Evolutionary conservation across 768 basidiomycete genomes (phyloP).

Genomic region (Tricholoma sp.): DNA sequence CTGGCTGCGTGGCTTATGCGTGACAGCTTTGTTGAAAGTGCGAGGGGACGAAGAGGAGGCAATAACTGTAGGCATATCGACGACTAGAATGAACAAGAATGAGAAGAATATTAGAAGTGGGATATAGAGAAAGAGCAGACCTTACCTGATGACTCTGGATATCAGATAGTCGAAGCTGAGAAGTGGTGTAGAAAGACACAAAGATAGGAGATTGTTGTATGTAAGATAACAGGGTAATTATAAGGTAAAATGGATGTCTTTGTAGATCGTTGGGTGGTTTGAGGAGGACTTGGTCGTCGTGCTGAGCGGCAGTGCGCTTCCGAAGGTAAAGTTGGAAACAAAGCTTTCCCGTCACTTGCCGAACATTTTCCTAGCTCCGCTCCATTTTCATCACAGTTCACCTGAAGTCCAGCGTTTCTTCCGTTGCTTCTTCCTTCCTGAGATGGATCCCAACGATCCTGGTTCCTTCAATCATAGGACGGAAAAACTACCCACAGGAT

Average conservation of each 20-base stretch:
- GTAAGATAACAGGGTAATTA: constrained; percentile 3
- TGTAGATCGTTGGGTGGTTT: constrained; percentile 9
- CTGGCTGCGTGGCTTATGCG: constrained; percentile 29
- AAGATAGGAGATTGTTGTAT: constrained; percentile 12
- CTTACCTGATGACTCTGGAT: constrained; percentile 28
- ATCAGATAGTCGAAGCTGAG: neutral
- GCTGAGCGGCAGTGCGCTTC: constrained; percentile 30
- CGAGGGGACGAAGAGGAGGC: constrained; percentile 30
- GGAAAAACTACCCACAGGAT: constrained; percentile 50
- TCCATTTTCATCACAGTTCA: too few relatives aligned
- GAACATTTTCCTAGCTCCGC: constrained; percentile 21
- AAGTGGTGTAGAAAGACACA: constrained; percentile 22
- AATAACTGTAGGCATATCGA: constrained; percentile 43
- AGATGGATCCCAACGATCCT: constrained; percentile 39
- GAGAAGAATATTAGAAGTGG: constrained; percentile 9
- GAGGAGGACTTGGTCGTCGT: constrained; percentile 9
- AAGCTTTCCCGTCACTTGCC: constrained; percentile 16
- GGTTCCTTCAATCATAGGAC: constrained; percentile 49
- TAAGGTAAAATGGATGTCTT: constrained; percentile 5
- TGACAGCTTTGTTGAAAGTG: constrained; percentile 23
- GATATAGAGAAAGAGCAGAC: constrained; percentile 14
- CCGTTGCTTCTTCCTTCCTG: neutral
- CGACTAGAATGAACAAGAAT: constrained; percentile 19
- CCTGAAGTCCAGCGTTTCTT: too few relatives aligned
- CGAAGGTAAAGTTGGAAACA: constrained; percentile 17